Base-by-base conservation (phyloP, 2,329 filamentous ascomycete species). In the Dryadomyces quercivorus region DNA sequence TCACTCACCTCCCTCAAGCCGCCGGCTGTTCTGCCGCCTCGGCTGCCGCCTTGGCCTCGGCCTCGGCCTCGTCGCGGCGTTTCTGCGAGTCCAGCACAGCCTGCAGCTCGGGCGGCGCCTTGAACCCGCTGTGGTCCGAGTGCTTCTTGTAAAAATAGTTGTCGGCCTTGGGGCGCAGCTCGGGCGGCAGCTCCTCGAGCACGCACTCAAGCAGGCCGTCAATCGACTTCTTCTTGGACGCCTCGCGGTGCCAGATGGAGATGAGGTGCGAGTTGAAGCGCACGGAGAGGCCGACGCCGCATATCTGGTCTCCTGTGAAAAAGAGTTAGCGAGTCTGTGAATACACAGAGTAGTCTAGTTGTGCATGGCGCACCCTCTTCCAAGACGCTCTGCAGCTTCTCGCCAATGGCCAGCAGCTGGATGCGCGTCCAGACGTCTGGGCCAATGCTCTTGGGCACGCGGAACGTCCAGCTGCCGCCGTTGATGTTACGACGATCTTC, bases 391-490 rank as follows among this genome's bases (percentile, higher is more conserved):
- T 93, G 85, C 59, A 94, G 72, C 64, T 85, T 78, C 74, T 94
- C 88, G 38, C 88, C 88, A 58, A 93, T 88, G 38, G 88, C 88
- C 68, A 93, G 76, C 65, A 92, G 72, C 71, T 90, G 81, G 58
- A 95, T 77, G 65, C 84, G 82, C 62, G 84, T 90, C 88, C 85
- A 96, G 65, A 88, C 86, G 62, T 85, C 85, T 2, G 82, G 79
- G 6, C 81, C 81, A 42, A 79, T 77, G 58, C 75, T 76, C 74
- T 95, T 95, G 59, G 85, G 83, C 47, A 96, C 85, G 51, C 91
- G 84, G 70, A 97, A 95, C 21, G 89, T 94, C 89, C 89, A 96
- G 66, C 86, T 86, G 51, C 92, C 92, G 52, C 92, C 92, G 58
- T 83, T 77, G 57, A 85, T 75, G 70, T 96, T 96, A 63, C 93